Evolutionary conservation across 352 stramenopile genomes (phyloP), one percentile per base, ranked within the genome.

Genomic region (Globisporangium nunn): DNA sequence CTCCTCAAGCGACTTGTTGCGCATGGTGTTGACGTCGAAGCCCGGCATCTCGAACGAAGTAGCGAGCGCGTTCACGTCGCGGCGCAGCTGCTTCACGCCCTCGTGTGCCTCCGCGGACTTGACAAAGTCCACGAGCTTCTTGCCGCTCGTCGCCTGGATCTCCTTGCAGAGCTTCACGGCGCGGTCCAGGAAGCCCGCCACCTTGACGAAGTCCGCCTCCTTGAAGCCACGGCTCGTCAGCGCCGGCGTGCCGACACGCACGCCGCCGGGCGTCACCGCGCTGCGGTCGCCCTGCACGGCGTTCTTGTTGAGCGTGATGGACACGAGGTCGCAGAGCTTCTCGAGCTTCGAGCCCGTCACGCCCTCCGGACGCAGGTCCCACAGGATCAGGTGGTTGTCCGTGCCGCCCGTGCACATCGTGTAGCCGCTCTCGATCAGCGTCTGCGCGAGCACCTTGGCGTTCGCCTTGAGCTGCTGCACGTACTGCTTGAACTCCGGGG

Each of bases 281-380:
- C 90, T 98, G 55, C 92, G 81, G 80, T 99, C 96, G 47, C 97
- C 96, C 41, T 96, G 79, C 23, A 99, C 91, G 18, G 96, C 96
- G 76, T 99, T 99, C 84, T 99, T 99, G 84, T 99, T 99, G 2
- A 99, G 81, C 50, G 97, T 99, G 65, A 99, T 99, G 72, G 89
- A 91, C 12, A 96, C 93, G 46, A 94, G 72, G 69, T 99, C 97
- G 64, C 96, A 98, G 5, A 99, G 81, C 74, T 98, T 98, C 80
- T 99, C 96, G 37, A 99, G 89, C 83, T 99, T 99, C 50, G 93
- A 97, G 70, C 97, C 97, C 48, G 96, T 99, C 45, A 99, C 77
- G 52, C 87, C 89, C 61, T 93, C 64, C 10, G 95, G 93, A 65
- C 96, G 90, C 59, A 99, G 73, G 74, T 99, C 96, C 96, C 96